A percentile compares a stretch with the other conserved stretches of the same genome.
phyloP scores from a whole-genome alignment of 31 red algal genomes.

The Odonthalia washingtoniensis region DNA sequence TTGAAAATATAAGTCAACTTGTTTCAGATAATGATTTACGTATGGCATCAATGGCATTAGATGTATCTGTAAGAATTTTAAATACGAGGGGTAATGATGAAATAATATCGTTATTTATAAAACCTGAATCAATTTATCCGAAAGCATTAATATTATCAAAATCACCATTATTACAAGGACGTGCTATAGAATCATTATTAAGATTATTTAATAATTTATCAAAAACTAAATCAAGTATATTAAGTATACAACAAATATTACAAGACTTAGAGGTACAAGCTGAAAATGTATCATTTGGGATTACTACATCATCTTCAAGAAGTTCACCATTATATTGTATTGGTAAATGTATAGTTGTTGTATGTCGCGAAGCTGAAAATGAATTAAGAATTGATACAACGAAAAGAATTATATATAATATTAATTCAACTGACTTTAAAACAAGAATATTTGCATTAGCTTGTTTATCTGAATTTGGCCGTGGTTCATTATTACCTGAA shows the following conservation, averaged over 20 bases:
- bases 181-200: slow-evolving; percentile 63
- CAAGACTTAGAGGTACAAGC: slow-evolving; percentile 42
- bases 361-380: slow-evolving; percentile 59
- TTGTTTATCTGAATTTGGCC: slow-evolving; percentile 80
- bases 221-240: slow-evolving; percentile 45
- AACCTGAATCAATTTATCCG: slow-evolving; percentile 55
- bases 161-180: slow-evolving; percentile 80
- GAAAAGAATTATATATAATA: slow-evolving; percentile 53
- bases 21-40: slow-evolving; percentile 72
- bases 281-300: slow-evolving; percentile 24
- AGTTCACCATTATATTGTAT: slow-evolving; percentile 61
- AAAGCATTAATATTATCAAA: too few relatives aligned
- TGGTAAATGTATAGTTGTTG: slow-evolving; percentile 74
- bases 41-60: slow-evolving; percentile 56
- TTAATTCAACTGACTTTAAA: slow-evolving; percentile 46
- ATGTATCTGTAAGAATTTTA: slow-evolving; percentile 62
- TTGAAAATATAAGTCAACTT: slow-evolving; percentile 67
- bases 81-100: slow-evolving; percentile 43
- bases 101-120: slow-evolving; percentile 13
- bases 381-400: slow-evolving; percentile 40
- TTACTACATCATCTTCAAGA: slow-evolving; percentile 35
- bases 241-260: slow-evolving; percentile 60
- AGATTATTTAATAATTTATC: slow-evolving; percentile 55
- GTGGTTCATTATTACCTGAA: slow-evolving; percentile 57
- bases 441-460: slow-evolving; percentile 69